Conservation (phyloP, 2,329 filamentous ascomycete species). For the Aspergillus fructus region DNA sequence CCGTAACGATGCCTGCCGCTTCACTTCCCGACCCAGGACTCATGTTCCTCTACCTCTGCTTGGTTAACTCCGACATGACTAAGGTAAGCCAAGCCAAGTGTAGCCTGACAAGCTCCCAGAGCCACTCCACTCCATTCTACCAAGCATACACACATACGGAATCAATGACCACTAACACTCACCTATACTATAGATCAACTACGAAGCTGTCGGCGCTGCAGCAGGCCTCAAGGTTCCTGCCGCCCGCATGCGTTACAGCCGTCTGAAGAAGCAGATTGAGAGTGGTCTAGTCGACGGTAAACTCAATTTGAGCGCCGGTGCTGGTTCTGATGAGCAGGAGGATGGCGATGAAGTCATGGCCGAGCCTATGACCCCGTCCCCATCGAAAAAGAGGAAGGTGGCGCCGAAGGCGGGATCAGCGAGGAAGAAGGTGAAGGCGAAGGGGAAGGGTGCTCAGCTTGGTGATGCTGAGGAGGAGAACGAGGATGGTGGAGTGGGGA, state of each 20-base stretch:
- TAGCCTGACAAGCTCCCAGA: neutral
- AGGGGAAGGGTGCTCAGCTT: neutral
- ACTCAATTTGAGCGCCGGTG: neutral
- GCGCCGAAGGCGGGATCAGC: neutral
- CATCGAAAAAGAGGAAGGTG: conserved; percentile 3
- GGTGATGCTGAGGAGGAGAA: neutral
- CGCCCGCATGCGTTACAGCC: conserved; percentile 17
- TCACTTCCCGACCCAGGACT: conserved; percentile 40
- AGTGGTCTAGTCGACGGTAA: conserved; percentile 9
- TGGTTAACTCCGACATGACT: conserved; percentile 40
- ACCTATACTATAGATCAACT: conserved; percentile 37
- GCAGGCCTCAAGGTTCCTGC: conserved; percentile 14
- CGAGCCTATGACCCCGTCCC: neutral
- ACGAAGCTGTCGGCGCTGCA: conserved; percentile 23
- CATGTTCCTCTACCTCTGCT: conserved; percentile 44
- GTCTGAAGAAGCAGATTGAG: conserved; percentile 17
- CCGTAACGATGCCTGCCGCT: conserved; percentile 32
- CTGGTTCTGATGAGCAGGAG: conserved; percentile 5
- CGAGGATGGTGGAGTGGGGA: neutral
- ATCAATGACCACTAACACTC: neutral
- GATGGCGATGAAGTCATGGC: neutral
- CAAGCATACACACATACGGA: neutral
- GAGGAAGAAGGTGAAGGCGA: neutral
- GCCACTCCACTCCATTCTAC: too few species aligned
- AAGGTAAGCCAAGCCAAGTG: conserved; percentile 27